Conservation (phyloP, 768 basidiomycete species). For the Xerocomellus intermedius region DNA sequence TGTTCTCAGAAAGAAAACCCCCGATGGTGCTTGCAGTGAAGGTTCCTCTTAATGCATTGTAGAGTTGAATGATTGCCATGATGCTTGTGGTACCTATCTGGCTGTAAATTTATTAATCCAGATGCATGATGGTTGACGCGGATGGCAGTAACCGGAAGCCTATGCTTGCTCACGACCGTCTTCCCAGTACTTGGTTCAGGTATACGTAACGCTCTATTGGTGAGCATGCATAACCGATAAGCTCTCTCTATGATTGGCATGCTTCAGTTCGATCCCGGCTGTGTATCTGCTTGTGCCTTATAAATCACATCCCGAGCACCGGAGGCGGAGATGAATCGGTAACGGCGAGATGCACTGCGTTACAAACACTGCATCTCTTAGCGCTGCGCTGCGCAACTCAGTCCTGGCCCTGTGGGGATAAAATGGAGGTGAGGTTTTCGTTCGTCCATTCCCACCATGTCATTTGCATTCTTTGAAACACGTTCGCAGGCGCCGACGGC, state of each 20-base stretch:
- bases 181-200: not conserved
- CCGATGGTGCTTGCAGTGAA: too few relatives aligned
- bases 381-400: not conserved
- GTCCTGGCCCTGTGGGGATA: not conserved
- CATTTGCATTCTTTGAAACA: not conserved
- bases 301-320: not conserved
- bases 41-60: not conserved
- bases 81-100: not conserved
- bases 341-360: not conserved
- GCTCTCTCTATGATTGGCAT: too few relatives aligned
- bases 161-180: too few relatives aligned
- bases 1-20: too few relatives aligned
- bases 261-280: too few relatives aligned
- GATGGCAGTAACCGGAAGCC: not conserved
- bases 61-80: not conserved
- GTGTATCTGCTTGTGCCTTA: not conserved
- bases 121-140: not conserved
- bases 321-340: not conserved
- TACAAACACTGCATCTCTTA: not conserved
- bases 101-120: not conserved
- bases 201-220: not conserved
- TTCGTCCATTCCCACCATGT: constrained; percentile 1
- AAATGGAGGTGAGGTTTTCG: not conserved
- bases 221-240: not conserved
- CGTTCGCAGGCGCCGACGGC: not conserved